A percentile compares a stretch with the other conserved stretches of the same genome.
Conservation (phyloP, 2,329 filamentous ascomycete genomes). For the Aspergillus sp. region DNA sequence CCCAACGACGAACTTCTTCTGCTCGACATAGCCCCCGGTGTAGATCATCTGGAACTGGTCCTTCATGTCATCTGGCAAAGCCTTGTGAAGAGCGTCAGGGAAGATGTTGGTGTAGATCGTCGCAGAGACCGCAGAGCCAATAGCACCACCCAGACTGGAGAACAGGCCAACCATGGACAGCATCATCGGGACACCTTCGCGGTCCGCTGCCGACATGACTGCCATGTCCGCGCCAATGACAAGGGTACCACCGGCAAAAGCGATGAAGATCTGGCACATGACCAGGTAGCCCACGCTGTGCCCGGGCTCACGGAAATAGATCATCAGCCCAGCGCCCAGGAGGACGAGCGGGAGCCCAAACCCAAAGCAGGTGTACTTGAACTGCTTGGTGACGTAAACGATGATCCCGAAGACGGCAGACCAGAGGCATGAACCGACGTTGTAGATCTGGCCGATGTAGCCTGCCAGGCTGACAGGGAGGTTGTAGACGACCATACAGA, state of each 20-base stretch:
- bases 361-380: slow-evolving; percentile 46
- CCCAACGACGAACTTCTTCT: slow-evolving; percentile 24
- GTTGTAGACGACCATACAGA: slow-evolving; percentile 47
- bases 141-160: slow-evolving; percentile 27
- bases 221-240: slow-evolving; percentile 51
- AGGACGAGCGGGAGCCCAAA: slow-evolving; percentile 46
- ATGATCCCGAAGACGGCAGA: slow-evolving; percentile 42
- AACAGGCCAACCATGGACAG: slow-evolving; percentile 30
- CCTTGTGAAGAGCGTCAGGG: slow-evolving; percentile 36
- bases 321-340: slow-evolving; percentile 48
- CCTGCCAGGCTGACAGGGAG: slow-evolving; percentile 36
- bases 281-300: slow-evolving; percentile 44
- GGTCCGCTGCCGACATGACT: slow-evolving; percentile 48
- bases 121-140: slow-evolving; percentile 24
- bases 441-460: slow-evolving; percentile 45
- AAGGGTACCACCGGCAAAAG: slow-evolving; percentile 47
- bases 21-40: slow-evolving; percentile 18
- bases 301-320: slow-evolving; percentile 46
- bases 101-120: slow-evolving; percentile 54
- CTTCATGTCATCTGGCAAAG: slow-evolving; percentile 34
- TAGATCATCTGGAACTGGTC: slow-evolving; percentile 16
- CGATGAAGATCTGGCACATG: slow-evolving; percentile 51
- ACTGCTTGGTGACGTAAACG: slow-evolving; percentile 43
- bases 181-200: slow-evolving; percentile 46
- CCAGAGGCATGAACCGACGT: slow-evolving; percentile 48